Base-by-base conservation (phyloP, 1,139 yeast species). In the Yamadazyma kanchanaburiensis region DNA sequence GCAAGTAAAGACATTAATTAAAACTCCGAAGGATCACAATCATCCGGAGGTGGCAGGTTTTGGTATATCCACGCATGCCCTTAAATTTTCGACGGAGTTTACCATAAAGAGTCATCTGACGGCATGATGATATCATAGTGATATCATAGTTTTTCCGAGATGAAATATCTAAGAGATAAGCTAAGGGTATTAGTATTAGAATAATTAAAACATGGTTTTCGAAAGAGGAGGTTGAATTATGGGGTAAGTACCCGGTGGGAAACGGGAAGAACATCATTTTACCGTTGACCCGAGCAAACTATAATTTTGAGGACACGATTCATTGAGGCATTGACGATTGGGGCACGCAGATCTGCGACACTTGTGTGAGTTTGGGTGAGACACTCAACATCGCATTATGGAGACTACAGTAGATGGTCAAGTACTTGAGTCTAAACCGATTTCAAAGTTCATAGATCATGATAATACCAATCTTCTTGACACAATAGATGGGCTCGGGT, bases 21-120 rank as follows among this genome's bases (percentile, higher is more conserved):
- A 35, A 35, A 35, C 30, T 35, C 39, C 39, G 39, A 35, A 46
- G 54, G 54, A 43, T 29, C 42, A 46, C 53, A 41, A 38, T 37
- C 42, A 45, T 41, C 53, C 53, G 53, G 48, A 42, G 33, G n/a
- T n/a, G n/a, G n/a, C n/a, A n/a, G n/a, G n/a, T n/a, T n/a, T n/a
- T n/a, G n/a, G n/a, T n/a, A n/a, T n/a, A n/a, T n/a, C n/a, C n/a
- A n/a, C n/a, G n/a, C n/a, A n/a, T n/a, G n/a, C n/a, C n/a, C n/a
- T n/a, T n/a, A n/a, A n/a, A n/a, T n/a, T n/a, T n/a, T n/a, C n/a
- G n/a, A n/a, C n/a, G n/a, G 33, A 33, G 25, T 28, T 38, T 33
- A 9, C 12, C 12, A 21, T 10, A 22, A 22, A 22, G 5, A n/a
- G 16, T 16, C 26, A 17, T 17, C 31, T 17, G 24, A 24, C 22